phyloP scores from a whole-genome alignment of 192 early-diverging fungal species.

The Thamnidium elegans region DNA sequence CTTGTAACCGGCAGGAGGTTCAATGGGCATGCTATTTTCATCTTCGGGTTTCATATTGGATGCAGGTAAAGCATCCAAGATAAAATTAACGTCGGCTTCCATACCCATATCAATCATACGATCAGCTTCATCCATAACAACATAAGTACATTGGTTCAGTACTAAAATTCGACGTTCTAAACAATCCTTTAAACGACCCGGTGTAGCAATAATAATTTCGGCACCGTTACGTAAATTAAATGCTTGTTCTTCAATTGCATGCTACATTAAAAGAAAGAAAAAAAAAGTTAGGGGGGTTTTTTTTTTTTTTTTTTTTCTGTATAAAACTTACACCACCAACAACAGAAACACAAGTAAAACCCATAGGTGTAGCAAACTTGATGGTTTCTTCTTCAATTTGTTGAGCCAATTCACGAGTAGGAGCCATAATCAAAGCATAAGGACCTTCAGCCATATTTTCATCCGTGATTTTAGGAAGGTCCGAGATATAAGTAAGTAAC shows the following conservation, averaged over 20 bases:
- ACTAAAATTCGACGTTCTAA: constrained; percentile 87
- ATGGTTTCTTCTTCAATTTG: constrained; percentile 93
- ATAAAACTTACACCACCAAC: constrained; percentile 62
- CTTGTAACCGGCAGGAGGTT: constrained; percentile 41
- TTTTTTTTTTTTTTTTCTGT: not conserved
- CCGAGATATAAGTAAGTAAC: constrained; percentile 86
- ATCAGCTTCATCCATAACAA: constrained; percentile 98
- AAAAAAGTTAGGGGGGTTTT: constrained; percentile 7
- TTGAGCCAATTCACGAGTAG: constrained; percentile 95
- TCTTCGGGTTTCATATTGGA: constrained; percentile 89
- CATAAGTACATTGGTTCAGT: constrained; percentile 91
- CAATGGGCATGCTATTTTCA: constrained; percentile 59
- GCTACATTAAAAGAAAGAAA: constrained; percentile 44
- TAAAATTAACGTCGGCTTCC: constrained; percentile 92
- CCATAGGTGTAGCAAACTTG: constrained; percentile 87
- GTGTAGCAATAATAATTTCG: constrained; percentile 97
- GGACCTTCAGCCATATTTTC: constrained; percentile 83
- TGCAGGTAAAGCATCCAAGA: constrained; percentile 90
- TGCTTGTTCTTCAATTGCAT: constrained; percentile 85
- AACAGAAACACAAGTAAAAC: constrained; percentile 80
- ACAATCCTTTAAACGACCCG: constrained; percentile 92
- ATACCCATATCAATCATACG: constrained; percentile 95
- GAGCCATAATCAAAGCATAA: constrained; percentile 92
- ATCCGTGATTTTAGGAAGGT: constrained; percentile 73
- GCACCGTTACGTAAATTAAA: constrained; percentile 87